These are phyloP conservation scores for Colletotrichum salicis DNA, from an alignment of 2,329 filamentous ascomycete species.

Conservation along the genomic window DNA sequence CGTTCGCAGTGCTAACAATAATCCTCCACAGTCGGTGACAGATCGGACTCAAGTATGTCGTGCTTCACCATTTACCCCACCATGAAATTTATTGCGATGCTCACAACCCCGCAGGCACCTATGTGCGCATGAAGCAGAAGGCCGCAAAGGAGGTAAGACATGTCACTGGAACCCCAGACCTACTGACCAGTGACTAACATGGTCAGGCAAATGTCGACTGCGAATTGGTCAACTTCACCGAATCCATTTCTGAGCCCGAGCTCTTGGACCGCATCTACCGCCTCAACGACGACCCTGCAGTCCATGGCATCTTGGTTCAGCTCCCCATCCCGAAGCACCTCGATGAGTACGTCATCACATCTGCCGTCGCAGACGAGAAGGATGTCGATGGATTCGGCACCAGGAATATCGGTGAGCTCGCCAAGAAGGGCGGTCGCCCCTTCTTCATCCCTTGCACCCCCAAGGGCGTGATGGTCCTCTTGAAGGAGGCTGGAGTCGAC, in stretches of 20 bases:
- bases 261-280: slow-evolving; percentile 82
- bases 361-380: slow-evolving; percentile 90
- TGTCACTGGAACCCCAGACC: neutral
- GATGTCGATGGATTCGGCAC: slow-evolving; percentile 98
- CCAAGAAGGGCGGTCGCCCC: slow-evolving; percentile 91
- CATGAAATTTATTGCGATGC: slow-evolving; percentile 42
- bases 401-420: slow-evolving; percentile 93
- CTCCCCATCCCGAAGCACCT: slow-evolving; percentile 89
- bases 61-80: slow-evolving; percentile 33
- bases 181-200: neutral
- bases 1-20: slow-evolving; percentile 22
- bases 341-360: slow-evolving; percentile 90
- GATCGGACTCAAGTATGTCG: slow-evolving; percentile 86
- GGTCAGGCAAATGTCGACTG: slow-evolving; percentile 88
- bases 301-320: slow-evolving; percentile 95
- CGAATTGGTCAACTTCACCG: slow-evolving; percentile 84
- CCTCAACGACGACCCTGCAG: slow-evolving; percentile 85
- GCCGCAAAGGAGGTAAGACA: slow-evolving; percentile 83
- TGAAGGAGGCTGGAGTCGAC: slow-evolving; percentile 85
- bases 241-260: slow-evolving; percentile 84
- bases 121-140: slow-evolving; percentile 99
- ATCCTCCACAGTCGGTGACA: slow-evolving; percentile 77
- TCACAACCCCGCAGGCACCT: slow-evolving; percentile 73
- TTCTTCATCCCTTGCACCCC: slow-evolving; percentile 95
- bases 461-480: slow-evolving; percentile 94